Evolutionary conservation across 305 asterid genomes (phyloP).

Genomic region (Fraxinus velutina): DNA sequence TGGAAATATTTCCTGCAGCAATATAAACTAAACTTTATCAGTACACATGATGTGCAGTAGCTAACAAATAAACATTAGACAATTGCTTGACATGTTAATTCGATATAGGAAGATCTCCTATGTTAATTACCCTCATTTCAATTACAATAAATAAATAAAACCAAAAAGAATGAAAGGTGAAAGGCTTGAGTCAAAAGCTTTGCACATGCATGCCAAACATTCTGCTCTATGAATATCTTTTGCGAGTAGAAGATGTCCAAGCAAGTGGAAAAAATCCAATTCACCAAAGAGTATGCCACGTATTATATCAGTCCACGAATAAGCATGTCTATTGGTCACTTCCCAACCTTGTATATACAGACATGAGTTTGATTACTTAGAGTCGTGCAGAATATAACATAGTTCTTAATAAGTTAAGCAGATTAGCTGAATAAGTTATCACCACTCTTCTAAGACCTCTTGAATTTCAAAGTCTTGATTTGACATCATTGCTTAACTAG

Average conservation of each 20-base stretch:
- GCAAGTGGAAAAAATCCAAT: not conserved
- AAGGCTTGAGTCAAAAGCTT: not conserved
- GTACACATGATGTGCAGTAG: not conserved
- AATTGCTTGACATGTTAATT: not conserved
- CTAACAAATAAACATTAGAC: not conserved
- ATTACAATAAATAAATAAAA: not conserved
- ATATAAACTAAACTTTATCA: not conserved
- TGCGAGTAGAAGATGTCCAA: not conserved
- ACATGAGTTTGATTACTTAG: not conserved
- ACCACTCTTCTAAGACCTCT: not conserved
- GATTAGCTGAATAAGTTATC: not conserved
- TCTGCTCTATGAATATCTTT: not conserved
- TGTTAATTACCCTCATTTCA: not conserved
- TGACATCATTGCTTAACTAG: not conserved
- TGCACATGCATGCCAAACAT: not conserved
- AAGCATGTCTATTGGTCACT: not conserved
- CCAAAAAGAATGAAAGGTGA: not conserved
- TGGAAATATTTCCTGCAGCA: conserved; percentile 69
- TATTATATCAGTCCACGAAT: not conserved
- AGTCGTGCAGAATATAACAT: not conserved
- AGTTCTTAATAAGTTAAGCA: not conserved
- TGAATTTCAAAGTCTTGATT: not conserved
- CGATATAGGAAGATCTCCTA: not conserved
- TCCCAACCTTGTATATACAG: not conserved
- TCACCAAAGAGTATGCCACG: not conserved